A percentile compares a stretch with the other conserved stretches of the same genome.
phyloP scores from a whole-genome alignment of 208 protist genomes.

The Trypanosoma brucei region DNA sequence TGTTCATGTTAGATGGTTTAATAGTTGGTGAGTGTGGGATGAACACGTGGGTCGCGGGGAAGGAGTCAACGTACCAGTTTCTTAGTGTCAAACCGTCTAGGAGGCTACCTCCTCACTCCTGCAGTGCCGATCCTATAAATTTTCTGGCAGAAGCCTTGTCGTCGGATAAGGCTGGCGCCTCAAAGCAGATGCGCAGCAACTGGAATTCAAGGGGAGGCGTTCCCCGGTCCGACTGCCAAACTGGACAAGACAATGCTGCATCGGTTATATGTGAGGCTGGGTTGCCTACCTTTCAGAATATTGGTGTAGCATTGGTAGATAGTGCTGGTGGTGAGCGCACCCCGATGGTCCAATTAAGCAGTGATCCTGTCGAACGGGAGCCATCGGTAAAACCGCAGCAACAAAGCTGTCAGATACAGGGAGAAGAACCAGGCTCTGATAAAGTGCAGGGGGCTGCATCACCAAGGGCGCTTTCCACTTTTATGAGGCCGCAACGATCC shows the following conservation, averaged over 20 bases:
- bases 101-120: constrained; percentile 17
- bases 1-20: constrained; percentile 59
- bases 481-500: constrained; percentile 11
- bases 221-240: background rate
- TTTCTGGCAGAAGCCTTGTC: constrained; percentile 8
- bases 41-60: constrained; percentile 38
- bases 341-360: too few species aligned
- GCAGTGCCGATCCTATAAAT: constrained; percentile 5
- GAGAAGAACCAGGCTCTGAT: too few species aligned
- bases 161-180: background rate
- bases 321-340: background rate
- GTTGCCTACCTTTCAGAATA: background rate
- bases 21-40: constrained; percentile 76
- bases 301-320: background rate
- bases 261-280: background rate
- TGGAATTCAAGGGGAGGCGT: background rate
- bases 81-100: constrained; percentile 36
- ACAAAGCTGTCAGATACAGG: too few species aligned
- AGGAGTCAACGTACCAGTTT: constrained; percentile 45
- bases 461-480: constrained; percentile 4
- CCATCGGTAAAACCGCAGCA: background rate
- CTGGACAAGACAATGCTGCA: background rate
- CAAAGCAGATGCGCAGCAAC: background rate
- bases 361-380: background rate
- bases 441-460: too few species aligned